Percentiles rank a stretch among this genome's conserved stretches.
Conservation (phyloP, 108 stramenopile genomes). For the Bacterosira constricta region DNA sequence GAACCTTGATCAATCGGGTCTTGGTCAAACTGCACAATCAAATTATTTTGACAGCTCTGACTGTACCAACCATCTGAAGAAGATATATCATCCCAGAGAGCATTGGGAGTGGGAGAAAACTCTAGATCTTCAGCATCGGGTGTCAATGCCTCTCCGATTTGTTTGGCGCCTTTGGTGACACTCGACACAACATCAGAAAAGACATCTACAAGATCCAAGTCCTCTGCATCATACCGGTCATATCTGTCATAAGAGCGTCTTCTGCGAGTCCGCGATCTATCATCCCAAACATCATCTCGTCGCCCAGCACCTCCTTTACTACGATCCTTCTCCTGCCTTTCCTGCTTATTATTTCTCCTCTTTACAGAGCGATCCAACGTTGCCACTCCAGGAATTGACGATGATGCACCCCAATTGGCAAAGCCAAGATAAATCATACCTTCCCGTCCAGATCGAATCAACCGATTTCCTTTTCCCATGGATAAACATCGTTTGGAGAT, state of each 20-base stretch:
- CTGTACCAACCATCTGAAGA: constrained; percentile 31
- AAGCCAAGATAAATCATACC: constrained; percentile 50
- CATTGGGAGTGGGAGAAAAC: constrained; percentile 76
- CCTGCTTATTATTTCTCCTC: neutral
- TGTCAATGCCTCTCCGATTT: constrained; percentile 61
- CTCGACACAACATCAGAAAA: constrained; percentile 52
- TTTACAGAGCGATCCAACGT: constrained; percentile 34
- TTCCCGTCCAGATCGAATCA: constrained; percentile 47
- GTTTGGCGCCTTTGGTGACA: constrained; percentile 46
- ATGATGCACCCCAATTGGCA: constrained; percentile 45
- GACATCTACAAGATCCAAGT: constrained; percentile 71
- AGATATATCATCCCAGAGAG: constrained; percentile 72
- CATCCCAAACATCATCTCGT: constrained; percentile 38
- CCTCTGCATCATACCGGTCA: constrained; percentile 49
- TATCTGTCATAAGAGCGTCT: constrained; percentile 1
- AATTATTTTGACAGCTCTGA: constrained; percentile 60
- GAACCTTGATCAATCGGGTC: constrained; percentile 82
- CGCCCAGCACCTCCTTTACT: constrained; percentile 23
- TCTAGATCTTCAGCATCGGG: constrained; percentile 70
- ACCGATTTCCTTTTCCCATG: constrained; percentile 40
- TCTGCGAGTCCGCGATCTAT: constrained; percentile 33
- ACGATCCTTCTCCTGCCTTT: neutral
- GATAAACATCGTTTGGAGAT: constrained; percentile 28
- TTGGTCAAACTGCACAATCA: constrained; percentile 85
- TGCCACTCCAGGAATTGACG: constrained; percentile 46